phyloP scores from a whole-genome alignment of 2,329 filamentous ascomycete genomes.

The Fusarium nygamai region DNA sequence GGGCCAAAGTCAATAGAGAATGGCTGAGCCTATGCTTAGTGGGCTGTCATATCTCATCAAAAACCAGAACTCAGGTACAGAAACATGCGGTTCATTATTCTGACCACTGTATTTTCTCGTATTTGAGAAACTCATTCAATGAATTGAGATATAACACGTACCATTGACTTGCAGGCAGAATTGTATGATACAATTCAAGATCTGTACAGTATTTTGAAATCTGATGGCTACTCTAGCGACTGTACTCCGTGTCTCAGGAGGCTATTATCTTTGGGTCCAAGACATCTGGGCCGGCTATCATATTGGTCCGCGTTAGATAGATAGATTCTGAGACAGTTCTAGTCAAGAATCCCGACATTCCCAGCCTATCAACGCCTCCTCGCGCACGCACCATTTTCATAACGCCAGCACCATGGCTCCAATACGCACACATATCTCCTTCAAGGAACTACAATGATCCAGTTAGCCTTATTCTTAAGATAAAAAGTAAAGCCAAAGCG shows the following conservation, averaged over 20 bases:
- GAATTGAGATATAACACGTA: neutral
- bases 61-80: neutral
- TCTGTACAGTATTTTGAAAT: neutral
- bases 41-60: neutral
- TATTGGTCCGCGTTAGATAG: neutral
- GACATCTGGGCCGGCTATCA: neutral
- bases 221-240: neutral
- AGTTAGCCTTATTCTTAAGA: neutral
- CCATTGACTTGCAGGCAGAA: neutral
- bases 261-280: neutral
- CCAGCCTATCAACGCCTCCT: constrained; percentile 7
- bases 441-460: neutral
- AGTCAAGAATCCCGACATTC: constrained; percentile 11
- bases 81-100: fast-evolving
- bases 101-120: fast-evolving
- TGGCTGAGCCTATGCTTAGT: neutral
- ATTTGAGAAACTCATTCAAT: neutral
- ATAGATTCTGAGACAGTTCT: constrained; percentile 14
- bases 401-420: neutral
- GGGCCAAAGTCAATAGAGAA: neutral
- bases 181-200: too few relatives aligned
- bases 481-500: neutral
- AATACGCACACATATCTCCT: constrained; percentile 8
- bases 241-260: neutral
- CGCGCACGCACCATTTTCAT: constrained; percentile 16